These are phyloP conservation scores for Sugiyamaella grinbergsii DNA, from an alignment of 1,139 yeast genomes.

Conservation along the genomic window DNA sequence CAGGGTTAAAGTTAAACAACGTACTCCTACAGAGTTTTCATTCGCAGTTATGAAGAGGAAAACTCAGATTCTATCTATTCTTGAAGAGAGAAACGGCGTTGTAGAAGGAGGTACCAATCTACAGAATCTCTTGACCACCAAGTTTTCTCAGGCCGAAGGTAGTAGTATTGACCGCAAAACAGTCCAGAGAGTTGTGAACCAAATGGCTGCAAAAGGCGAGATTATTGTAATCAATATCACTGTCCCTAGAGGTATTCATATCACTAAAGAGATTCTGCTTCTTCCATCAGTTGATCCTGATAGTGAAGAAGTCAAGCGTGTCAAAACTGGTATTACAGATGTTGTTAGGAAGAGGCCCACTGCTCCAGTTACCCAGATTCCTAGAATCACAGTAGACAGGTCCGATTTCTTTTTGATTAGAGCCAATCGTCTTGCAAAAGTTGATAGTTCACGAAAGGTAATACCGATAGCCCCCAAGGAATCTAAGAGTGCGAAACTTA, in stretches of 20 bases:
- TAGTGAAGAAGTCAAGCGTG: slow-evolving; percentile 30
- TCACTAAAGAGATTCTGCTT: slow-evolving; percentile 30
- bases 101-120: slow-evolving; percentile 38
- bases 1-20: background rate
- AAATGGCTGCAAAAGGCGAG: slow-evolving; percentile 30
- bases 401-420: slow-evolving; percentile 18
- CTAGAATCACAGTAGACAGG: slow-evolving; percentile 18
- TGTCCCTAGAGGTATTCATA: slow-evolving; percentile 26
- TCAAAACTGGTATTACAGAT: slow-evolving; percentile 26
- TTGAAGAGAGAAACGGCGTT: slow-evolving; percentile 42
- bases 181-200: slow-evolving; percentile 25
- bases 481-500: too few species aligned
- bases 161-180: slow-evolving; percentile 43
- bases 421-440: slow-evolving; percentile 7
- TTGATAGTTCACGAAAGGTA: background rate
- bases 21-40: slow-evolving; percentile 28
- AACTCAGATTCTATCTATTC: slow-evolving; percentile 37
- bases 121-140: slow-evolving; percentile 32
- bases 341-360: slow-evolving; percentile 14
- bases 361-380: background rate
- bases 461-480: background rate
- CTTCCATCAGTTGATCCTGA: slow-evolving; percentile 29
- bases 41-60: slow-evolving; percentile 42
- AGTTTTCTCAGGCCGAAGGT: slow-evolving; percentile 28
- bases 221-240: slow-evolving; percentile 30